phyloP scores from a whole-genome alignment of 2,329 filamentous ascomycete species.

The Xylariomycetidae sp. region DNA sequence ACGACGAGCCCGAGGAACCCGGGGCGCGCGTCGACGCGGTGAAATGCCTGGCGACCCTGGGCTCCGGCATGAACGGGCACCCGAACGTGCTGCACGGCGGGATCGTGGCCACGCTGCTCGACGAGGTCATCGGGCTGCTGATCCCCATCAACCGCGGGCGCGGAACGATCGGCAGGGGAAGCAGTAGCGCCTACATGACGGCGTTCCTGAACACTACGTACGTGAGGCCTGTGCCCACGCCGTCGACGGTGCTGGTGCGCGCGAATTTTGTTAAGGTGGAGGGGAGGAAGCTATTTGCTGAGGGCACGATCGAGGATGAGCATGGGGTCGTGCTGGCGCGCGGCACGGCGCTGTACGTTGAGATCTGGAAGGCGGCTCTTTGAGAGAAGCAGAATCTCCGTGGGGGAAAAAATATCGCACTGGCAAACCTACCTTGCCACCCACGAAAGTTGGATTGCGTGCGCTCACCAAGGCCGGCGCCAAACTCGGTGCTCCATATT shows the following conservation, averaged over 20 bases:
- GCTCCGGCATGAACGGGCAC: constrained; percentile 49
- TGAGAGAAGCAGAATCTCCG: constrained; percentile 9
- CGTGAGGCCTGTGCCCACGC: constrained; percentile 46
- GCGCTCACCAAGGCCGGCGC: too few relatives aligned
- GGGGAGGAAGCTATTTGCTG: constrained; percentile 49
- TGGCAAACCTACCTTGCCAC: background rate
- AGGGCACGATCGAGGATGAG: constrained; percentile 44
- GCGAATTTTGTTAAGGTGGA: constrained; percentile 40
- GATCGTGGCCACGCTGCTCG: constrained; percentile 51
- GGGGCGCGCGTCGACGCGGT: constrained; percentile 24
- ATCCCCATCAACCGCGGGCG: constrained; percentile 35
- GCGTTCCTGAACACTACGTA: constrained; percentile 54
- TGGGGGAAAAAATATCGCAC: background rate
- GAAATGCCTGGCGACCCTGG: constrained; percentile 36
- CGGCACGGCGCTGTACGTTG: constrained; percentile 49
- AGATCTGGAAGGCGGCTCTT: too few relatives aligned
- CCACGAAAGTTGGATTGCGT: too few relatives aligned
- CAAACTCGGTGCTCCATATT: too few relatives aligned
- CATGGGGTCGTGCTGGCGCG: constrained; percentile 42
- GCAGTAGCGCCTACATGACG: constrained; percentile 34
- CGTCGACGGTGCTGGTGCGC: constrained; percentile 41
- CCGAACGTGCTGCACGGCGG: constrained; percentile 52
- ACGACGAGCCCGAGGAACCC: constrained; percentile 26
- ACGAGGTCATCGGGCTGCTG: constrained; percentile 52
- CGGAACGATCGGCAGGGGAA: constrained; percentile 8